Base-by-base conservation (phyloP, 805 yeast genomes). In the Schwanniomyces vanrijiae region DNA sequence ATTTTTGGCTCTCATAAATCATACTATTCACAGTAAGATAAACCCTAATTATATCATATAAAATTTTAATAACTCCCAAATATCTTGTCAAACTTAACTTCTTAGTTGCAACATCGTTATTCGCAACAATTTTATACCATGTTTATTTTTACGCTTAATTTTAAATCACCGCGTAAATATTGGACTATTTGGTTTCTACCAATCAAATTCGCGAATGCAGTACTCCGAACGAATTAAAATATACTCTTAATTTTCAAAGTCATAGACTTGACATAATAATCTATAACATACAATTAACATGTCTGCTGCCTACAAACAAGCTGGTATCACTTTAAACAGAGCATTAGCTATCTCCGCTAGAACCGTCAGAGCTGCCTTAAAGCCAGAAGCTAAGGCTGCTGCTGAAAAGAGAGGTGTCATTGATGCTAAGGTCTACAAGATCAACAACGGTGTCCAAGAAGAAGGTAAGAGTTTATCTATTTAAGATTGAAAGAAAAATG, bases 331-430 rank as follows among this genome's bases (percentile, higher is more conserved):
- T 56, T 83, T 86, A 77, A 89, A 88, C 86, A 88, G 85, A 70
- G 92, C 92, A 74, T 79, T 91, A 70, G 82, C 96, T 57, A 80
- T 92, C 65, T 88, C 97, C 64, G 96, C 97, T 64, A 83, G 83
- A 68, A 81, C 96, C 53, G 82, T 90, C 59, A 90, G 97, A 77
- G 77, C 79, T 61, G 85, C 97, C 44, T 82, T 92, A 68, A 92
- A 92, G 78, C 83, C 90, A 55, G 96, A 91, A 63, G 69, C 82
- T 65, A 88, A 86, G 69, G 86, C 81, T 54, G 80, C 76, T 51
- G 86, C 86, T 56, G 81, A 82, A 62, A 81, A 78, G 68, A 88
- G 95, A 78, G 84, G 84, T 58, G 55, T 70, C 62, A 71, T 87
- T 54, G 98, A 92, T 64, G 87, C 83, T 59, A 82, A 81, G 68